Percentiles rank a stretch among this genome's conserved stretches.
Conservation (phyloP, 2,329 filamentous ascomycete species). For the Ceratocystis huliohia region DNA sequence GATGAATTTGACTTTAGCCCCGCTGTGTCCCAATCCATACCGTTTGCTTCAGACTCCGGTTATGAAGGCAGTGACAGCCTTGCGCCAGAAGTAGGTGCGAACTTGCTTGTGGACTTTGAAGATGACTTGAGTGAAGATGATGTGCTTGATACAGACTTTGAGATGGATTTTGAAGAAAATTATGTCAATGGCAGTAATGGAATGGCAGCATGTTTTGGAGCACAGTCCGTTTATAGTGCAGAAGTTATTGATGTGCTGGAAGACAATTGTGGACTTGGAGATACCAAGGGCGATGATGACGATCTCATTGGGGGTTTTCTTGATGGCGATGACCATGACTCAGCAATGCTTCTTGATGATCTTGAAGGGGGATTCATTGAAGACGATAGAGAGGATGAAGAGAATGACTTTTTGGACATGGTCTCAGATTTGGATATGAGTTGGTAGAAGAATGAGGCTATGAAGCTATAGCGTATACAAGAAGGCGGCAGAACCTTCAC, state of each 20-base stretch:
- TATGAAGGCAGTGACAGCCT: conserved; percentile 2
- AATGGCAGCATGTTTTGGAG: not conserved
- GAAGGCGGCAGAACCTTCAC: not conserved
- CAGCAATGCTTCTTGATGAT: not conserved
- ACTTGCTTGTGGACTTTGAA: conserved; percentile 5
- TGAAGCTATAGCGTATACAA: not conserved
- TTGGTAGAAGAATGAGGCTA: not conserved
- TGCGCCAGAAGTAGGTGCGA: conserved; percentile 8
- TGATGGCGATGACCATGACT: not conserved
- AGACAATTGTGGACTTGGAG: not conserved
- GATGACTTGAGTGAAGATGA: not conserved
- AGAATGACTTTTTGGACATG: conserved; percentile 6
- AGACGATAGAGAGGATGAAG: not conserved
- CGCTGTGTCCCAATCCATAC: not conserved
- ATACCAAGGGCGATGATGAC: not conserved
- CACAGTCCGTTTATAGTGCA: not conserved
- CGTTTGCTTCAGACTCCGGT: conserved; percentile 10
- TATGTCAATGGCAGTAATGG: not conserved
- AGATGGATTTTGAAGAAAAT: conserved; percentile 6
- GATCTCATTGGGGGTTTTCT: conserved; percentile 11
- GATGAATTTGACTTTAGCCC: conserved; percentile 7
- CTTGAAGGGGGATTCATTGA: not conserved
- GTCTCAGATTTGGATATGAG: conserved; percentile 10
- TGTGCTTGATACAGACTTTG: conserved; percentile 10
- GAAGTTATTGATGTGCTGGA: not conserved